A percentile compares a stretch with the other conserved stretches of the same genome.
Conservation (phyloP, 768 basidiomycete genomes). For the Cystobasidium onofrii region DNA sequence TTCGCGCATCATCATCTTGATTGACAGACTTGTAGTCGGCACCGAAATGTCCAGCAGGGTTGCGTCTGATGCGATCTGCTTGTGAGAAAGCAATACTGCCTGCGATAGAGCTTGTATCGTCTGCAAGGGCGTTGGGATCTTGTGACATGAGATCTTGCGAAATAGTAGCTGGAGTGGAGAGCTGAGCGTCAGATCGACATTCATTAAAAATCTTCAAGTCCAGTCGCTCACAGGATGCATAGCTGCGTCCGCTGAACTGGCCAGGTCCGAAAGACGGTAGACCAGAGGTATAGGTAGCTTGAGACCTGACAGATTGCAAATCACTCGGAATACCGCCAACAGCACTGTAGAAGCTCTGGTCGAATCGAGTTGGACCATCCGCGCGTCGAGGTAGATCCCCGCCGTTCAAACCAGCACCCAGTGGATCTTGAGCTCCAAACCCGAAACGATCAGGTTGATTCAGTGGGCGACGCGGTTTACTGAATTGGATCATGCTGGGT, state of each 20-base stretch:
- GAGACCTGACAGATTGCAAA: constrained; percentile 88
- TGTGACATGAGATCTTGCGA: constrained; percentile 56
- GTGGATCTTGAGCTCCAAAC: constrained; percentile 76
- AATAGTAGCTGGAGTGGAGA: constrained; percentile 34
- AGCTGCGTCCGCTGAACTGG: constrained; percentile 59
- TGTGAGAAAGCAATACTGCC: constrained; percentile 63
- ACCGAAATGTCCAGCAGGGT: constrained; percentile 55
- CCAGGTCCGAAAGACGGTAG: constrained; percentile 64
- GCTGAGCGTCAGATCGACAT: too few relatives aligned
- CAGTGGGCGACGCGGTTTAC: constrained; percentile 84
- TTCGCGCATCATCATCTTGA: constrained; percentile 84
- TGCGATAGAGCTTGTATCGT: constrained; percentile 32
- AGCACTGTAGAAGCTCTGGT: constrained; percentile 92
- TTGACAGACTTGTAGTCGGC: constrained; percentile 47
- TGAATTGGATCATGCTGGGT: constrained; percentile 98
- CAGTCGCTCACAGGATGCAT: constrained; percentile 47
- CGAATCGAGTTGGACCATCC: constrained; percentile 88
- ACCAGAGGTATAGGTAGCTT: constrained; percentile 89
- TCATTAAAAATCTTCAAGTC: too few relatives aligned
- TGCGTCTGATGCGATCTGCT: constrained; percentile 73
- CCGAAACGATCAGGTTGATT: constrained; percentile 87
- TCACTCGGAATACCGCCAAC: constrained; percentile 91
- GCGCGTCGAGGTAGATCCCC: constrained; percentile 55
- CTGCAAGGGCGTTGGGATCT: constrained; percentile 53
- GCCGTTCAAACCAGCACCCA: constrained; percentile 34